Conservation (phyloP, 1,284 basidiomycete species). For the Ceratobasidium sp. region DNA sequence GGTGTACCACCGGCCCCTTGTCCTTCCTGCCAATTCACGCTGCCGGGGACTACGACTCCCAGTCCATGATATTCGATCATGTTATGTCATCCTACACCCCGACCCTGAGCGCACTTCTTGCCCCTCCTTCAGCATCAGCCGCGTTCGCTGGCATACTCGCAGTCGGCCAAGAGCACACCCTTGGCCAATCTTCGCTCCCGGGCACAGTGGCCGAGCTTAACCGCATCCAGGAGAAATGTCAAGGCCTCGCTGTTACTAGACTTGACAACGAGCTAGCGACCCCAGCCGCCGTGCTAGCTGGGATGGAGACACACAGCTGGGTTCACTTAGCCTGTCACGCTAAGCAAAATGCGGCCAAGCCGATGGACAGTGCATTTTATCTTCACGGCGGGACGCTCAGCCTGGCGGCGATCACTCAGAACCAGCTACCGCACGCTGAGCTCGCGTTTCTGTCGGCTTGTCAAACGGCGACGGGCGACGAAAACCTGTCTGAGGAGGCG, state of each 20-base stretch:
- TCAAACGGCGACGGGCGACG: constrained; percentile 29
- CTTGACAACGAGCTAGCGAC: not conserved
- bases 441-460: constrained; percentile 41
- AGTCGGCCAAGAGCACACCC: not conserved
- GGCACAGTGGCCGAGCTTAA: constrained; percentile 17
- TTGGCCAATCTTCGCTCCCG: not conserved
- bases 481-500: constrained; percentile 16
- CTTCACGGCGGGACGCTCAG: constrained; percentile 3
- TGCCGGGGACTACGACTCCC: not conserved
- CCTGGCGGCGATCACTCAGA: not conserved
- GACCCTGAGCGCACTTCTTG: not conserved
- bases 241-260: too few species aligned
- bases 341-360: not conserved
- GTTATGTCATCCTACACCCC: not conserved
- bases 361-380: constrained; percentile 3
- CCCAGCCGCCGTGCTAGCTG: not conserved
- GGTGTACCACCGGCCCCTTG: constrained; percentile 9
- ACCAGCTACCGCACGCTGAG: constrained; percentile 3
- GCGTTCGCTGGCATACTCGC: constrained; percentile 1
- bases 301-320: constrained; percentile 17
- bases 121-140: not conserved
- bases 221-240: not conserved
- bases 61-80: not conserved
- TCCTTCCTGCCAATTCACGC: constrained; percentile 4
- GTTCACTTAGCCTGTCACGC: constrained; percentile 29